Base-by-base conservation (phyloP, 2,329 filamentous ascomycete species). In the Lachnellula suecica region DNA sequence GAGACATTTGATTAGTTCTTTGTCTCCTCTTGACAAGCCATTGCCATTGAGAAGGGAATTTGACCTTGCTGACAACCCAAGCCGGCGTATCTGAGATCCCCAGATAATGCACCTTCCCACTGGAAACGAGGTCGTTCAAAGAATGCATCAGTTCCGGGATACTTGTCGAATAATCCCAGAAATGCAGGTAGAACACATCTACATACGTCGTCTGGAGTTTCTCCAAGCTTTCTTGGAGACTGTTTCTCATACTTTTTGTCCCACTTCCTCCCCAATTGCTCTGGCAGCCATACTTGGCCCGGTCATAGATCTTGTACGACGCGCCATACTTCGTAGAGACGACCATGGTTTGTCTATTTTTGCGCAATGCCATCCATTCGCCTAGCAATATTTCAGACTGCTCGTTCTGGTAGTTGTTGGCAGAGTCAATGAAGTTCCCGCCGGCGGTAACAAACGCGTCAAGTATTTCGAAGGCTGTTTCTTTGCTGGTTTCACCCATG, bases 181-280 rank as follows among this genome's bases (percentile, higher is more conserved):
- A 53, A 45, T 59, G 57, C 5, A 57, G 45, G 22, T 81, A 59
- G 40, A 54, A 44, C 46, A 87, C 65, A 63, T 90, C 87, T 51
- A 90, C 82, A 65, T 88, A 90, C 47, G 82, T 75, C 0, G 84
- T 88, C 67, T 83, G 75, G 49, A 85, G 74, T 70, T 82, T 85
- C 61, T 70, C 68, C 49, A 85, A 62, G 52, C 38, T 52, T 1
- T 24, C 27, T 23, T 59, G 47, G 19, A 64, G 4, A 11, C 43
- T 48, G 5, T 53, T 8, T 7, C 38, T 22, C 22, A 63, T 10
- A 22, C 27, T 49, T 38, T 63, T 63, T 7, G 47, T 37, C 10
- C 49, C 43, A 27, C 59, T 59, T 1, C 62, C 62, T 7, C 45
- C 51, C 15, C 24, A 57, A 19, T 64, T 63, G 4, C 27, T 56